Conservation (phyloP, 345 rosid genomes). For the Zanthoxylum bungeanum region DNA sequence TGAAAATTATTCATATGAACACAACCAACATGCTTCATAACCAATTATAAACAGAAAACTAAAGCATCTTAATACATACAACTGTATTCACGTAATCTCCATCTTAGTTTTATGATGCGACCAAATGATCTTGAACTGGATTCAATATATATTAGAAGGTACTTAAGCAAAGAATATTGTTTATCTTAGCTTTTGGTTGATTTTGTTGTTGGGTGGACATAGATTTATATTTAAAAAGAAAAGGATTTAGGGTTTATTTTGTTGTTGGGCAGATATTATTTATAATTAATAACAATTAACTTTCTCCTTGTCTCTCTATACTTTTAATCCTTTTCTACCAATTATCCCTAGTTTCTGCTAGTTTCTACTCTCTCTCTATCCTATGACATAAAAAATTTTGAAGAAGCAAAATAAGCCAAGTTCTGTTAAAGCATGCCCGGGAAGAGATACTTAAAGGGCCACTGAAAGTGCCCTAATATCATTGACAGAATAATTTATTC, state of each 20-base stretch:
- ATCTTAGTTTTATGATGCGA: not conserved
- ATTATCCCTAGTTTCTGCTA: not conserved
- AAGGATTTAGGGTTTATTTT: not conserved
- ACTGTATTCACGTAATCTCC: not conserved
- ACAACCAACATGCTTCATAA: not conserved
- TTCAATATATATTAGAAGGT: not conserved
- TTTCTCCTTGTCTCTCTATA: not conserved
- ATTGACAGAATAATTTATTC: not conserved
- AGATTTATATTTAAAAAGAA: not conserved
- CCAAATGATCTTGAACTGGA: not conserved
- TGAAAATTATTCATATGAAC: slow-evolving; percentile 14
- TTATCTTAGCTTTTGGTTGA: too few species aligned
- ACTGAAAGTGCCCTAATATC: not conserved
- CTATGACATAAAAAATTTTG: not conserved
- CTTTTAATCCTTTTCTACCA: not conserved
- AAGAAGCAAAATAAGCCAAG: not conserved
- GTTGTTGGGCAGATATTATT: not conserved
- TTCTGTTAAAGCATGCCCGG: not conserved
- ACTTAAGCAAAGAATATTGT: not conserved
- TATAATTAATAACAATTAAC: not conserved
- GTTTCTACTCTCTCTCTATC: not conserved
- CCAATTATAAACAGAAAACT: not conserved
- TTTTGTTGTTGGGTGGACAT: not conserved
- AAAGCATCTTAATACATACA: not conserved
- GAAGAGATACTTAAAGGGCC: not conserved